Base-by-base conservation (phyloP, 805 yeast genomes). In the Komagataella populi region DNA sequence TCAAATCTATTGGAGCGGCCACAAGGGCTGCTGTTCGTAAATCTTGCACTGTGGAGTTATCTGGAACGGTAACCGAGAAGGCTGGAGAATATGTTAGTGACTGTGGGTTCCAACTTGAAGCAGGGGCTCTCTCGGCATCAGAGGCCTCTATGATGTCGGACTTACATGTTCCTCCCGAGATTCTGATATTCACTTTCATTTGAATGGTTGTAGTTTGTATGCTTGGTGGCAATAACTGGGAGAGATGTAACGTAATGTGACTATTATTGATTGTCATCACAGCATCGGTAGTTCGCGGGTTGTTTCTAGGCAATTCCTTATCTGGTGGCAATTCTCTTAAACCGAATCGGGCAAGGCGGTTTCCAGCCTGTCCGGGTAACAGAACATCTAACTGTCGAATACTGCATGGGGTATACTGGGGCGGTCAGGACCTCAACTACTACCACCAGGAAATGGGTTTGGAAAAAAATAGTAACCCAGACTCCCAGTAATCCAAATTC, bases 11-110 rank as follows among this genome's bases (percentile, higher is more conserved):
- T 6, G 67, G 67, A 36, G 69, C 59, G 3, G 73, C 71, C 23
- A 71, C 74, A 49, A 69, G 64, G 18, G 78, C 74, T 6, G 77
- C 70, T 47, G 67, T 65, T 51, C 71, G 70, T 55, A 78, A 67
- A 54, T 77, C 80, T 44, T 70, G 75, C 44, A 76, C 80, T 1
- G 81, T 71, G 49, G 80, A 67, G 59, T 73, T 71, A 52, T 74
- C 74, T 8, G 81, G 76, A 30, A 77, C 64, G n/a, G 78, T 72
- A 53, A 77, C 68, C 23, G 70, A 58, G 60, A 70, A 74, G 10
- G 57, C 59, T 52, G 14, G 17, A 4, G 47, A 44, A 20, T 20
- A 7, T 14, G 24, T 23, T 6, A 39, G 23, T 20, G 23, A 23
- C 39, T 30, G 39, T 14, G 10, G 39, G 5, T 39, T 53, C 55